A percentile compares a stretch with the other conserved stretches of the same genome.
phyloP scores from a whole-genome alignment of 2,329 filamentous ascomycete species.

The Blastomyces gilchristii region DNA sequence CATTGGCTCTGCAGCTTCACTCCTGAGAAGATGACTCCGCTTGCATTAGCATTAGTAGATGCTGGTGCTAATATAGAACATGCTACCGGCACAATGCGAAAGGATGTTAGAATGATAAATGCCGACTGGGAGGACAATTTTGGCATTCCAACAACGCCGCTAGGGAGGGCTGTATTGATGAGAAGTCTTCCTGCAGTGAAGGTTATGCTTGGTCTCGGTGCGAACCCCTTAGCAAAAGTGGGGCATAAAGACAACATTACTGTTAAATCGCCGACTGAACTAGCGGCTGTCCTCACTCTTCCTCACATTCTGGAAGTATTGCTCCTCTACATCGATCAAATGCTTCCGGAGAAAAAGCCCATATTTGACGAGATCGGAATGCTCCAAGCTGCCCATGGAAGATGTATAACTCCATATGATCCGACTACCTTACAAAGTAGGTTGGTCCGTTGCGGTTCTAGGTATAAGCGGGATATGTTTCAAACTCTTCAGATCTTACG shows the following conservation, averaged over 20 bases:
- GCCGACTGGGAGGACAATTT: conserved; percentile 7
- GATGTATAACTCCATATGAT: not conserved
- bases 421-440: conserved; percentile 1
- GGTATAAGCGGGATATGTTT: conserved; percentile 1
- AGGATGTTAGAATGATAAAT: conserved; percentile 6
- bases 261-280: not conserved
- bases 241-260: not conserved
- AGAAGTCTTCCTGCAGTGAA: conserved; percentile 5
- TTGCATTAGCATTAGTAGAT: not conserved
- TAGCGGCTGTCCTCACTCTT: conserved; percentile 4
- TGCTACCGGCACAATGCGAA: not conserved
- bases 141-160: not conserved
- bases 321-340: conserved; percentile 3
- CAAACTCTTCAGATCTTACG: conserved; percentile 4
- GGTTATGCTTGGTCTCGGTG: conserved; percentile 1
- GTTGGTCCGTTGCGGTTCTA: not conserved
- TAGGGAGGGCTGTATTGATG: conserved; percentile 6
- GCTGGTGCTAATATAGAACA: conserved; percentile 2
- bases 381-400: not conserved
- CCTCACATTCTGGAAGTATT: conserved; percentile 1
- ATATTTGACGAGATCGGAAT: conserved; percentile 6
- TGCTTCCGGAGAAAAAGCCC: not conserved
- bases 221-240: not conserved
- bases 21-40: not conserved
- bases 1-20: conserved; percentile 6